Evolutionary conservation across 2,329 filamentous ascomycete genomes (phyloP).

Genomic region (Diaporthe aspalathi): DNA sequence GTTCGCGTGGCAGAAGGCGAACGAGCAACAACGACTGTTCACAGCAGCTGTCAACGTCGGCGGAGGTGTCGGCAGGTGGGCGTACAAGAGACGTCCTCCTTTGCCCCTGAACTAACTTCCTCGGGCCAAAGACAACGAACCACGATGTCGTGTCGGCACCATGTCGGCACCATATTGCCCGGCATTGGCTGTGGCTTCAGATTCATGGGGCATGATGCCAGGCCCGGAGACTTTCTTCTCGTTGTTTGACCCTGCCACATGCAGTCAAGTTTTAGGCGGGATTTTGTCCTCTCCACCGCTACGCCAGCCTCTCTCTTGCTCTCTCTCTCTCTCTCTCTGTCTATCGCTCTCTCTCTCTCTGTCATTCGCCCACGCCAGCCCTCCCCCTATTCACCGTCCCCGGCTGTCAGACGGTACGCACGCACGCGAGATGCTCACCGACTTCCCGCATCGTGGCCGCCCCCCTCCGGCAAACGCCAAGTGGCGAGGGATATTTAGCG

Average conservation of each 20-base stretch:
- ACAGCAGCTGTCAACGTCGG: not conserved
- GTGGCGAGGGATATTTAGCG: slow-evolving; percentile 2
- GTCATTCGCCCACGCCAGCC: not conserved
- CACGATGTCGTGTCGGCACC: not conserved
- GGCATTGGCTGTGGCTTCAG: slow-evolving; percentile 5
- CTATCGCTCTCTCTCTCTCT: too few species aligned
- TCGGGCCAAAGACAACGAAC: slow-evolving; percentile 1
- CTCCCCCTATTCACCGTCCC: not conserved
- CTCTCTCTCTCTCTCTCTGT: too few species aligned
- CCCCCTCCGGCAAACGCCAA: not conserved
- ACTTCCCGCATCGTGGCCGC: not conserved
- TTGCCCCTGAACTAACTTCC: slow-evolving; percentile 26
- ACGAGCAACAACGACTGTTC: not conserved
- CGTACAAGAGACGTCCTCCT: not conserved
- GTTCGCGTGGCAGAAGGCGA: not conserved
- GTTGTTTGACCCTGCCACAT: slow-evolving; percentile 32
- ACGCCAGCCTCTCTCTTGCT: not conserved
- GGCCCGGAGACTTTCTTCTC: slow-evolving; percentile 21
- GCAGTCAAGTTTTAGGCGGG: slow-evolving; percentile 5
- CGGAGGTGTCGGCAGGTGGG: not conserved
- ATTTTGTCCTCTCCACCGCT: not conserved
- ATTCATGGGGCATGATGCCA: not conserved
- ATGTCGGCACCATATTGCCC: not conserved
- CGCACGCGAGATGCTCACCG: slow-evolving; percentile 10
- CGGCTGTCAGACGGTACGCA: not conserved